Evolutionary conservation across 768 basidiomycete genomes (phyloP), one percentile per base, ranked within the genome.

Genomic region (Gloeostereum incarnatum): DNA sequence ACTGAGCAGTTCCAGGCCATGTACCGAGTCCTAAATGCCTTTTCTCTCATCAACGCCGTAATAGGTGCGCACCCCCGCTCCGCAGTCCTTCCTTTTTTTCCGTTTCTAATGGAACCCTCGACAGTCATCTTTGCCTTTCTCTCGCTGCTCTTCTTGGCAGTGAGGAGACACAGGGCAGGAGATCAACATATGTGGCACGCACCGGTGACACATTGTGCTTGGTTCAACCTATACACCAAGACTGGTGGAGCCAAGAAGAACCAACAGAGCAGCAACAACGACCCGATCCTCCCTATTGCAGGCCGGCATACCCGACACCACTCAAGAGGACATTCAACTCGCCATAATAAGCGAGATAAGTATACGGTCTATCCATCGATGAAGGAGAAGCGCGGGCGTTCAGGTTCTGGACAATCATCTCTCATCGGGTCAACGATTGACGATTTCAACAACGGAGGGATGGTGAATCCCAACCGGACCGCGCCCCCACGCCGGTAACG

Each of bases 1-100:
- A 88, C 85, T 17, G 81, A 86, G 49, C 83, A 83, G 43, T 90
- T 81, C 55, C 87, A 87, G 47, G 85, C 86, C n/a, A 87, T 88
- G 65, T 89, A 88, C 55, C 76, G 79, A 20, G 86, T 88, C 14
- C 65, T 90, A 42, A 83, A 78, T 56, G 74, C 80, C 13, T 89
- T 89, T 58, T 75, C 87, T 5, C 59, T 89, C 39, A 75, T 90
- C 56, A 89, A 88, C 49, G 75, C 81, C 35, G 66, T 69, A 30
- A 68, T 90, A 3, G 61, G 86, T 81, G 57, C 42, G 80, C 64
- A 5, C 17, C 16, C 22, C 20, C 22, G 32, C 32, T 40, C 31
- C 21, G 19, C n/a, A n/a, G n/a, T n/a, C n/a, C n/a, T n/a, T n/a
- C n/a, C n/a, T n/a, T n/a, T n/a, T n/a, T n/a, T n/a, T n/a, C n/a